Evolutionary conservation across 768 basidiomycete species (phyloP), one percentile per base, ranked within the genome.

Genomic region (Paxillus rubicundulus): DNA sequence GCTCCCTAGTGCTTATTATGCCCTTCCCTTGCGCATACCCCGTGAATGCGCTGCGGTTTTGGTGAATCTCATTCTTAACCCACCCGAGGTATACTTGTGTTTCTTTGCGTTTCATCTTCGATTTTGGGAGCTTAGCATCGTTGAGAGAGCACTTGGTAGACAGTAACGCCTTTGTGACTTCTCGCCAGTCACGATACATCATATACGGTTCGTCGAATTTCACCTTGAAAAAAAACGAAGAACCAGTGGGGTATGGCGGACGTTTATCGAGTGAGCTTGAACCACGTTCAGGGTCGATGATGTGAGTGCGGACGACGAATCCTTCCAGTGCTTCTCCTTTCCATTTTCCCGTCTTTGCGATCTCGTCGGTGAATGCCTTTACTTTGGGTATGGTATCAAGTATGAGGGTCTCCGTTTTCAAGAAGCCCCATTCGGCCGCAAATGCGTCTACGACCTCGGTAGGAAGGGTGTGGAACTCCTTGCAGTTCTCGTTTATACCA

Each of bases 171-270:
- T 91, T 90, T 6, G 97, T 98, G 47, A 95, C 78, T 70, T 98
- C 96, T 50, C 96, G 81, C 93, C 94, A 98, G 66, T 95, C 91
- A 50, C 97, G 87, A 72, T 97, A 98, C 85, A 96, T 95, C 80
- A 98, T 85, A 67, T 99, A 99, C 2, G 96, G 96, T 64, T 98
- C 92, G 69, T 98, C 94, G 69, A 98, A 98, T 68, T 99, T 99
- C 74, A 98, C 80, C 67, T 99, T 99, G 85, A 97, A 98, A 80
- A 99, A 98, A 77, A 98, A 96, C 0, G 92, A 87, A 2, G 88
- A 83, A 28, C 87, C 91, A 1, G 85, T 70, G 0, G 77, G 67
- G 64, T 98, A 97, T 1, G 93, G 94, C 1, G 81, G 78, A 18
- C 66, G 60, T 49, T 54, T 62, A 42, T 61, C 62, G 27, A 61